Conservation (phyloP, 2,329 filamentous ascomycete genomes). For the Sclerotinia trifoliorum region DNA sequence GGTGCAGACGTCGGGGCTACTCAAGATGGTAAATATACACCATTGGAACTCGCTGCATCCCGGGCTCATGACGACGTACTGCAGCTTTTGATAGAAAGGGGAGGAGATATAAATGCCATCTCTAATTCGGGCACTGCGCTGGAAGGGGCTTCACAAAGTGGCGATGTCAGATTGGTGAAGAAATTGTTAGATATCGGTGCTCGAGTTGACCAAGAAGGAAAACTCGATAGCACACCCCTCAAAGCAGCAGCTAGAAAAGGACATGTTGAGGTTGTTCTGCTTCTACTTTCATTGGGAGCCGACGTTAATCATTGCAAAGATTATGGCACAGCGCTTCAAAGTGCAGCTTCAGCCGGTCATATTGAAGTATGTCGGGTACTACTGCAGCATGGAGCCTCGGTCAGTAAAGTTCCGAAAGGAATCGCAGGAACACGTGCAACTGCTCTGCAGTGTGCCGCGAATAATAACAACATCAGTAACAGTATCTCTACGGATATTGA, state of each 20-base stretch:
- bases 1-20: conserved; percentile 23
- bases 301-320: not conserved
- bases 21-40: conserved; percentile 11
- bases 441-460: not conserved
- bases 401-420: not conserved
- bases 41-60: conserved; percentile 22
- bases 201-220: conserved; percentile 6
- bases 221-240: not conserved
- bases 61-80: conserved; percentile 36
- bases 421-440: not conserved
- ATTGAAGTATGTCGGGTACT: not conserved
- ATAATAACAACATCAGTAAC: not conserved
- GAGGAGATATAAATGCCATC: conserved; percentile 33
- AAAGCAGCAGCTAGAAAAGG: not conserved
- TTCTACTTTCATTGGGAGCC: not conserved
- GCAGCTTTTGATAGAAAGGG: conserved; percentile 36
- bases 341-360: conserved; percentile 3
- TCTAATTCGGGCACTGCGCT: conserved; percentile 9
- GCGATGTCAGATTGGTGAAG: not conserved
- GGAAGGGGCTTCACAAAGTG: conserved; percentile 1
- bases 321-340: conserved; percentile 8
- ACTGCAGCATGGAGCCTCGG: not conserved
- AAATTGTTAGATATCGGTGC: conserved; percentile 23
- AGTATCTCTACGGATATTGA: not conserved
- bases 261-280: not conserved